Base-by-base conservation (phyloP, 116 monocot species). In the Zostera marina region DNA sequence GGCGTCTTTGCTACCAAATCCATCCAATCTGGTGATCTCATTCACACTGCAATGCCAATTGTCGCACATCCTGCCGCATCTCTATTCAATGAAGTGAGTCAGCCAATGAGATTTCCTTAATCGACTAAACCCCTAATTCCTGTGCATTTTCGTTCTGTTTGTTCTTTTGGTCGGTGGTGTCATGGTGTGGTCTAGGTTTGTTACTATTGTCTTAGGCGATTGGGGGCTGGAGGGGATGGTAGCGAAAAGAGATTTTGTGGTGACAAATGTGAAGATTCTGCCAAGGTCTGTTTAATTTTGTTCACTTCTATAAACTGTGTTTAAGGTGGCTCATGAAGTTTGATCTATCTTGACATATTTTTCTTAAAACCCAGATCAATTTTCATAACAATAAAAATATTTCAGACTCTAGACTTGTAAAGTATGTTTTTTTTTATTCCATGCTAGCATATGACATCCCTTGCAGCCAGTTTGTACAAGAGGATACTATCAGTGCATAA, bases 11-110 rank as follows among this genome's bases (percentile, higher is more conserved):
- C 92, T 23, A 70, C 81, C 44, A 73, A 81, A 7, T 13, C 43
- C 3, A 79, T 92, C 47, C 15, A 56, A 52, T 44, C 74, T 47
- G 92, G 87, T 9, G 93, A 88, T 22, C 74, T 79, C 46, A 79
- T 93, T 60, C 88, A 93, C 81, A 88, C 93, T 20, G 93, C 93
- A 48, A 66, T 71, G 63, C 93, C 93, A 44, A 54, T 93, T 14
- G 68, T 84, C 24, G 26, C 77, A 51, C 79, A 88, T 61, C 81
- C 93, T 15, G 71, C 72, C 42, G 69, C 67, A 17, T 66, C 75
- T 54, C 64, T 72, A 58, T 56, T 71, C 52, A 54, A 68, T 52
- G 45, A 70, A 56, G 84, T 84, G 54, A 44, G 51, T 43, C 21
- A 13, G 52, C 11, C 46, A 15, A 21, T 26, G 13, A 8, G 15